Evolutionary conservation across 1,284 basidiomycete genomes (phyloP).

Genomic region (Ganoderma sinense): DNA sequence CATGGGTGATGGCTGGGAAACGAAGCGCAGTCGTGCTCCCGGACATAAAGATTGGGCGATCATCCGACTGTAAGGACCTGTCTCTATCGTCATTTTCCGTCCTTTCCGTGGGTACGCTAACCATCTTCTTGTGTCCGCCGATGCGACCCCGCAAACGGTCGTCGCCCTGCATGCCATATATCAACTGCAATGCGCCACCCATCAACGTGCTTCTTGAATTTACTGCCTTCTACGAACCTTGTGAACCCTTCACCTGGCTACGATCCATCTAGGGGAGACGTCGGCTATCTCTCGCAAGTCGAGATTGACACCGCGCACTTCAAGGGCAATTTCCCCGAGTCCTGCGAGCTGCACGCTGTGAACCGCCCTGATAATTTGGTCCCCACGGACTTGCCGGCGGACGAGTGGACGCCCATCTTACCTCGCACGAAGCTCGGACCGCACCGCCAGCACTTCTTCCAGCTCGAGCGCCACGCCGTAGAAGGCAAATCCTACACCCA

Average conservation of each 20-base stretch:
- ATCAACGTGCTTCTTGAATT: not conserved
- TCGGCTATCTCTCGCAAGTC: conserved; percentile 76
- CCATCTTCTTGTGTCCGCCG: not conserved
- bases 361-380: conserved; percentile 50
- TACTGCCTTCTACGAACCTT: not conserved
- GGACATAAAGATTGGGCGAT: conserved; percentile 93
- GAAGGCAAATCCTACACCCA: conserved; percentile 76
- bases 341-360: conserved; percentile 83
- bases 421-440: conserved; percentile 86
- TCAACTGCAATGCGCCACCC: not conserved
- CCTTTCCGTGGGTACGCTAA: conserved; percentile 46
- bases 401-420: conserved; percentile 79
- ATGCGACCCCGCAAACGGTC: not conserved
- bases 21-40: conserved; percentile 83
- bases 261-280: conserved; percentile 33
- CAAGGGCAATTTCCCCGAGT: conserved; percentile 96
- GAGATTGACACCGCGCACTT: conserved; percentile 97
- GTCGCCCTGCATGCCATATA: conserved; percentile 34
- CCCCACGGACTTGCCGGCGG: conserved; percentile 49
- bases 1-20: conserved; percentile 99
- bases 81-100: not conserved
- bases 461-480: conserved; percentile 64
- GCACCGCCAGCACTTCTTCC: conserved; percentile 90
- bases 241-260: not conserved
- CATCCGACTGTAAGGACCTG: conserved; percentile 79